A percentile compares a stretch with the other conserved stretches of the same genome.
Evolutionary conservation across 306 rosid genomes (phyloP).

Genomic region (Lathyrus sativus): DNA sequence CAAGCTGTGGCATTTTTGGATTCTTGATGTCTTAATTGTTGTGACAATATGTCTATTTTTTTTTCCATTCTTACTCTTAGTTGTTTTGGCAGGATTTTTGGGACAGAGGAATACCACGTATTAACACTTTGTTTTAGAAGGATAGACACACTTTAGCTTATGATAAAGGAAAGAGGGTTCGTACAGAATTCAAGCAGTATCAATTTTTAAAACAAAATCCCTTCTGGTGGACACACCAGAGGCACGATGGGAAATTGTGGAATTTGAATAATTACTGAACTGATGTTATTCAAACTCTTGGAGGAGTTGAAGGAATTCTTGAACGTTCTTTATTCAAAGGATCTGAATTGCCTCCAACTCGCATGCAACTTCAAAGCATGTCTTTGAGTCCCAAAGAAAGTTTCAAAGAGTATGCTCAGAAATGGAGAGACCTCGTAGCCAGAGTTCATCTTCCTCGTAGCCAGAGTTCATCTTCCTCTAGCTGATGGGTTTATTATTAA

Average conservation of each 20-base stretch:
- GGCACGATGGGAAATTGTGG: constrained; percentile 98
- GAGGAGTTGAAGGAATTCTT: constrained; percentile 98
- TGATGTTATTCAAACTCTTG: constrained; percentile 99
- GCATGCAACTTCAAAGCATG: no score
- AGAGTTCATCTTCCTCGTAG: no score
- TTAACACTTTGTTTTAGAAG: constrained; percentile 97
- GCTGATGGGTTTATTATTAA: no score
- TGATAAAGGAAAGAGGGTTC: constrained; percentile 99
- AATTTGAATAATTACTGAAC: constrained; percentile 96
- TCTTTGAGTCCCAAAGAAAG: no score
- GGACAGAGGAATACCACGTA: constrained; percentile 99
- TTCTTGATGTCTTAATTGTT: neutral
- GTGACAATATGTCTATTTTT: neutral
- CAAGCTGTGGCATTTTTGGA: no score
- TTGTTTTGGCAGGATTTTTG: constrained; percentile 77
- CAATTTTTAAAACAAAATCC: constrained; percentile 98
- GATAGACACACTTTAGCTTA: constrained; percentile 97
- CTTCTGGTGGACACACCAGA: constrained; percentile 99
- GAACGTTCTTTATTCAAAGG: constrained; percentile 97
- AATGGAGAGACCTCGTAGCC: no score
- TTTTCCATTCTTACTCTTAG: neutral
- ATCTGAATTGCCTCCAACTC: no score
- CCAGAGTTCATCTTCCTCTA: no score
- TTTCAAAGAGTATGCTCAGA: no score
- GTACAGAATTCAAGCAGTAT: constrained; percentile 97